Conservation (phyloP, 176 grass and related monocot genomes). For the Areca catechu region DNA sequence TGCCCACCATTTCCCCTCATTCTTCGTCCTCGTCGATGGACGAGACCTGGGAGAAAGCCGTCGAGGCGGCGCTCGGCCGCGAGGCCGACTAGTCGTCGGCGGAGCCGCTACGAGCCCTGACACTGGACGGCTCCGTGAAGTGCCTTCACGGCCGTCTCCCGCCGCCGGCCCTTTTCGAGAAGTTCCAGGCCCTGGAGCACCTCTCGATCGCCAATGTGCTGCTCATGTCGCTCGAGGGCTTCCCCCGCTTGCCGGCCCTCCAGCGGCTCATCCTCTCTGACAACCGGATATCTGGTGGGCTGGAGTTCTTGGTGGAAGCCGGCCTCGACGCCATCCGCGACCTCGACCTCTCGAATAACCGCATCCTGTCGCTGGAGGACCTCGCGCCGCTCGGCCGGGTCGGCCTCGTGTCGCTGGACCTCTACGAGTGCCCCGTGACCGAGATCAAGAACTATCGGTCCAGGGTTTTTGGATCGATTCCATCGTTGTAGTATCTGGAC, state of each 20-base stretch:
- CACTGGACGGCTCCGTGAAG: constrained; percentile 57
- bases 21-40: background rate
- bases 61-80: constrained; percentile 17
- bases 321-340: constrained; percentile 37
- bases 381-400: constrained; percentile 34
- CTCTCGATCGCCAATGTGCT: constrained; percentile 47
- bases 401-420: constrained; percentile 30
- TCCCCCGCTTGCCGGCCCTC: constrained; percentile 51
- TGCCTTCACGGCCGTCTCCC: constrained; percentile 44
- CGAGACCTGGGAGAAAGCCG: constrained; percentile 46
- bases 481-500: constrained; percentile 44
- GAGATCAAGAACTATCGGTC: constrained; percentile 42
- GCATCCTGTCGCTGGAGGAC: constrained; percentile 37
- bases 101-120: constrained; percentile 30
- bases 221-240: constrained; percentile 36
- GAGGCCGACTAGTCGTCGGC: constrained; percentile 1
- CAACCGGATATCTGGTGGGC: constrained; percentile 45
- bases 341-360: constrained; percentile 64
- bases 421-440: constrained; percentile 60
- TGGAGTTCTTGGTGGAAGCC: constrained; percentile 30
- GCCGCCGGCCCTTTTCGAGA: constrained; percentile 31
- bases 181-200: constrained; percentile 30
- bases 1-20: too few species aligned
- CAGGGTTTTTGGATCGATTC: constrained; percentile 39
- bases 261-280: constrained; percentile 60